Base-by-base conservation (phyloP, 2,329 filamentous ascomycete species). In the Colletotrichum siamense region DNA sequence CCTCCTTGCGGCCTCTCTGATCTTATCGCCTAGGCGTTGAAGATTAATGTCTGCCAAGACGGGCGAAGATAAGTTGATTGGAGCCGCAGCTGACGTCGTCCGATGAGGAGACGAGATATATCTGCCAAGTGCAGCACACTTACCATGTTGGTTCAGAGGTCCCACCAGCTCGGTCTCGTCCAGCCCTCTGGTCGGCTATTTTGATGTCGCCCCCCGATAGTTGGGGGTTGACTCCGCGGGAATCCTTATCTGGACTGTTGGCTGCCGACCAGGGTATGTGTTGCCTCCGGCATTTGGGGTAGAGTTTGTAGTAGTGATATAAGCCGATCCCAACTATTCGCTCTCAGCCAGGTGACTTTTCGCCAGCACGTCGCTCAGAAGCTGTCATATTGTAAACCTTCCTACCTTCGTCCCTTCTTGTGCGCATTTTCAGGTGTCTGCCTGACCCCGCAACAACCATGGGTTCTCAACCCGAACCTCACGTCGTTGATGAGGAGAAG, bases 171-270 rank as follows among this genome's bases (percentile, higher is more conserved):
- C 55, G n/a, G 30, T 15, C 62, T 36, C 30, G 39, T n/a, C 64
- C 44, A 26, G 55, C 36, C 26, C 15, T 18, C 13, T 32, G 39
- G 28, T 69, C 70, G 64, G 73, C 57, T 73, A 69, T 65, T 63
- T 26, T 16, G 55, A 44, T 64, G 24, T 28, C 63, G 55, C 52
- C 69, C 36, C 70, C 36, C 28, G 24, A 34, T 32, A 13, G n/a
- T 57, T 59, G 32, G 32, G 39, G 32, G 36, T 69, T 15, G 28
- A 15, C 70, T 69, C 73, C 63, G 73, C 73, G 64, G 73, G 71
- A 65, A 73, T 64, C 70, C 73, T 76, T 76, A 76, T 76, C 73
- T 76, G 4, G 44, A 64, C 7, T 24, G 9, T 18, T 32, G 36
- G n/a, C 22, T 3, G 5, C 28, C 22, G 24, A 44, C 36, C 34